Conservation (phyloP, 495 filamentous ascomycete species). For the Aspergillus saccharolyticus region DNA sequence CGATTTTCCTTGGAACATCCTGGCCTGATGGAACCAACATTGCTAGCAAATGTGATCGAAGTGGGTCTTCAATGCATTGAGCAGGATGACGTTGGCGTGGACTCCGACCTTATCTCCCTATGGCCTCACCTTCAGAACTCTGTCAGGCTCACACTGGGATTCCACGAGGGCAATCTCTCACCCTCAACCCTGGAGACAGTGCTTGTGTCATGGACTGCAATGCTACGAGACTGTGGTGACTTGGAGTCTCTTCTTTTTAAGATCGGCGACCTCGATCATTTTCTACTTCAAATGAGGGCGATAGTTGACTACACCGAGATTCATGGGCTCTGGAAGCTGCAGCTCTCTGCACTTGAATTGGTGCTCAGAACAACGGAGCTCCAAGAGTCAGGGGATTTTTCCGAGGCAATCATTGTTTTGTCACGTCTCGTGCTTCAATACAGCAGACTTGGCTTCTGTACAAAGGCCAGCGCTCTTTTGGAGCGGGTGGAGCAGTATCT, state of each 20-base stretch:
- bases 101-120: constrained; percentile 50
- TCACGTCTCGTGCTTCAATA: constrained; percentile 65
- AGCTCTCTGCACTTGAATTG: constrained; percentile 40
- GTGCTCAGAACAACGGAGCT: constrained; percentile 54
- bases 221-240: constrained; percentile 37
- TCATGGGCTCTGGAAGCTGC: constrained; percentile 57
- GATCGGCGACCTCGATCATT: constrained; percentile 59
- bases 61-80: constrained; percentile 34
- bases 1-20: constrained; percentile 38
- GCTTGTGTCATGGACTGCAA: constrained; percentile 36
- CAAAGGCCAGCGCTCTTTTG: constrained; percentile 63
- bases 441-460: constrained; percentile 69
- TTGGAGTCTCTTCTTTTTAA: constrained; percentile 45
- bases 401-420: constrained; percentile 52
- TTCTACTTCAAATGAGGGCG: constrained; percentile 58
- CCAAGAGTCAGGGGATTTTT: constrained; percentile 44
- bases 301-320: constrained; percentile 75
- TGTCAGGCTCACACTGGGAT: constrained; percentile 45
- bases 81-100: constrained; percentile 39
- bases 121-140: constrained; percentile 55
- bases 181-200: constrained; percentile 42
- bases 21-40: constrained; percentile 23
- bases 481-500: constrained; percentile 51
- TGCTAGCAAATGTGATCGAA: constrained; percentile 27
- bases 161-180: constrained; percentile 49